Conservation (phyloP, 2,329 filamentous ascomycete genomes). For the Microdochium trichocladiopsis region DNA sequence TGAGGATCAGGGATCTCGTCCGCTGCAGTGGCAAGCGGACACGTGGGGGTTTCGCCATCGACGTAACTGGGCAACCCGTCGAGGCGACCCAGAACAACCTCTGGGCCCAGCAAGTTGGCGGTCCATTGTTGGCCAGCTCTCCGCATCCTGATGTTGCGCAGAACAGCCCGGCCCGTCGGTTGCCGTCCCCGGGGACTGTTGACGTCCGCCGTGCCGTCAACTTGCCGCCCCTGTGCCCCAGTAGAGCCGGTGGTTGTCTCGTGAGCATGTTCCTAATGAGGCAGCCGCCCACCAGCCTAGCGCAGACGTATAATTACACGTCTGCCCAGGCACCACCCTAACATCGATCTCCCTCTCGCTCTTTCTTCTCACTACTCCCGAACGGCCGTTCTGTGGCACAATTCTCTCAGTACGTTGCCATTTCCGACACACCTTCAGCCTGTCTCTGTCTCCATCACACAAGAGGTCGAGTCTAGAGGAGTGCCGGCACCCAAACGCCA, state of each 20-base stretch:
- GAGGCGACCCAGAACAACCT: neutral
- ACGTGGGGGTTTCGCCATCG: neutral
- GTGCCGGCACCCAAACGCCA: too few relatives aligned
- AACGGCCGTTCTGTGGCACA: neutral
- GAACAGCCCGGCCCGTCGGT: neutral
- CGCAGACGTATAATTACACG: neutral
- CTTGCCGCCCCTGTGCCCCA: too few relatives aligned
- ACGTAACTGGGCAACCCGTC: neutral
- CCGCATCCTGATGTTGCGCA: neutral
- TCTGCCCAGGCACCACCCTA: neutral
- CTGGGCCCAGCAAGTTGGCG: neutral
- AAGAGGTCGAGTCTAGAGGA: too few relatives aligned
- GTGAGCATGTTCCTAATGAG: neutral
- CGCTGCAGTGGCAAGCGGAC: too few relatives aligned
- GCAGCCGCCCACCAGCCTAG: neutral
- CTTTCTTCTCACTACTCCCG: neutral
- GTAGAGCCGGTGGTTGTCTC: too few relatives aligned
- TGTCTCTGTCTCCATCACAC: too few relatives aligned
- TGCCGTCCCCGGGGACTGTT: neutral
- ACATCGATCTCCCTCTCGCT: neutral
- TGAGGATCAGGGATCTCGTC: too few relatives aligned
- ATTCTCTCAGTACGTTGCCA: too few relatives aligned
- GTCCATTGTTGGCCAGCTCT: neutral
- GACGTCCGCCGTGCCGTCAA: neutral
- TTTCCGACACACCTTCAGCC: too few relatives aligned